A percentile compares a stretch with the other conserved stretches of the same genome.
Evolutionary conservation across 768 basidiomycete genomes (phyloP).

Genomic region (Lactarius deliciosus): DNA sequence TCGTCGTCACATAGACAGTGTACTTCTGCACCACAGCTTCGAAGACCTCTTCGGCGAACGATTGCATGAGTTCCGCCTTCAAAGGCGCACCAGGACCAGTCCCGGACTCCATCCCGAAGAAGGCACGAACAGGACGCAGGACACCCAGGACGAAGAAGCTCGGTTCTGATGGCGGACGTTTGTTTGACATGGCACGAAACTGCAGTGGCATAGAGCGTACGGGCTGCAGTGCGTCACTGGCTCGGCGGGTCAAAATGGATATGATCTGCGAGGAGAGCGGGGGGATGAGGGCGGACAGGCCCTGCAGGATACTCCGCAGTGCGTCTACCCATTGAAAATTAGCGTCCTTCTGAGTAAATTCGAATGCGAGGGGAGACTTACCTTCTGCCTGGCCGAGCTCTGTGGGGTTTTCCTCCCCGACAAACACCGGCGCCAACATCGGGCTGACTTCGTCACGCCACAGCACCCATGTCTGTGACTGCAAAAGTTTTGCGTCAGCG

Average conservation of each 20-base stretch:
- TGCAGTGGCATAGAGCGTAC: slow-evolving; percentile 90
- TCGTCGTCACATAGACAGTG: slow-evolving; percentile 70
- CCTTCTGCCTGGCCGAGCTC: slow-evolving; percentile 50
- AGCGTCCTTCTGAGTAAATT: not conserved
- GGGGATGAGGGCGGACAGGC: slow-evolving; percentile 51
- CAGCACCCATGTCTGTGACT: slow-evolving; percentile 50
- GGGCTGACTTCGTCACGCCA: slow-evolving; percentile 69
- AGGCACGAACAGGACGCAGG: slow-evolving; percentile 72
- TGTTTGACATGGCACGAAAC: slow-evolving; percentile 80
- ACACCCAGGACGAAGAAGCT: slow-evolving; percentile 86
- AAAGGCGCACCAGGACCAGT: slow-evolving; percentile 63
- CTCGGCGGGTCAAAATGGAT: slow-evolving; percentile 71
- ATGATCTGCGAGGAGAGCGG: slow-evolving; percentile 64
- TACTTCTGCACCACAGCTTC: slow-evolving; percentile 69
- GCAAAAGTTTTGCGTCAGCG: slow-evolving; percentile 63
- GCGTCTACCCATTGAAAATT: slow-evolving; percentile 43
- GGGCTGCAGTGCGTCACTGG: slow-evolving; percentile 78
- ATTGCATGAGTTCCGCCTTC: slow-evolving; percentile 50
- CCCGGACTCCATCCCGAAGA: slow-evolving; percentile 61
- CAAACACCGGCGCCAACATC: slow-evolving; percentile 52
- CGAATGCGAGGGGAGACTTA: slow-evolving; percentile 32
- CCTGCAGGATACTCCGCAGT: slow-evolving; percentile 52
- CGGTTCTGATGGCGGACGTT: slow-evolving; percentile 68
- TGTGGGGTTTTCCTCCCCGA: slow-evolving; percentile 33
- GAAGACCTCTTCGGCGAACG: slow-evolving; percentile 63